Evolutionary conservation across 305 asterid species (phyloP), one percentile per base, ranked within the genome.

Genomic region (Fraxinus velutina): DNA sequence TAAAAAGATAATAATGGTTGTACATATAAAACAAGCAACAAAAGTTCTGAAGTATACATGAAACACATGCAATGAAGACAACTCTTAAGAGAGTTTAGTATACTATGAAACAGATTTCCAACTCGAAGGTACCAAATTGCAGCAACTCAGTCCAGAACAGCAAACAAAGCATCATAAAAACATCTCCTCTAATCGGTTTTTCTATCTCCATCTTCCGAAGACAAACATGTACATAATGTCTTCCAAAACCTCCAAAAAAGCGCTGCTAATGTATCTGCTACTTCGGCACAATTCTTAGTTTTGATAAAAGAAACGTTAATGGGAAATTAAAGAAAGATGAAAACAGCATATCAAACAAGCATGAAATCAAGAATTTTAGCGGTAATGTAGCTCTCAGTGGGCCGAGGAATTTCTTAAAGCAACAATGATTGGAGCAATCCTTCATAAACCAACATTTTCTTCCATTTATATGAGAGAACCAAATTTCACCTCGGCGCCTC

Each of bases 401-500:
- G 13, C 36, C 9, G 6, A 17, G 0, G 3, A 24, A 5, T 57
- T 64, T 64, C 73, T 64, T 64, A n/a, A 64, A 24, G 34, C 73
- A 64, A 64, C 19, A 24, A 66, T 66, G n/a, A 27, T 27, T 13
- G 17, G 19, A 24, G 37, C 9, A 24, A 66, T 66, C 73, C 34
- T 64, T 64, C 73, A 66, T 66, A 66, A 66, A 27, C 34, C 33
- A 64, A 24, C 29, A 3, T 32, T 22, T 62, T n/a, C 13, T 66
- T 2, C 73, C 17, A 24, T 66, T 66, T 29, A 12, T 7, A 4
- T 27, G 73, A 29, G 73, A 27, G 2, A 60, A 44, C 57, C 29
- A 37, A 44, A 7, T 78, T 60, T 86, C 83, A 86, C 84, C 86
- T 84, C 1, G 82, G 81, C 5, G 19, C 21, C 81, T 86, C 90